Evolutionary conservation across 2,329 filamentous ascomycete species (phyloP).

Genomic region (Shiraia bambusicola): DNA sequence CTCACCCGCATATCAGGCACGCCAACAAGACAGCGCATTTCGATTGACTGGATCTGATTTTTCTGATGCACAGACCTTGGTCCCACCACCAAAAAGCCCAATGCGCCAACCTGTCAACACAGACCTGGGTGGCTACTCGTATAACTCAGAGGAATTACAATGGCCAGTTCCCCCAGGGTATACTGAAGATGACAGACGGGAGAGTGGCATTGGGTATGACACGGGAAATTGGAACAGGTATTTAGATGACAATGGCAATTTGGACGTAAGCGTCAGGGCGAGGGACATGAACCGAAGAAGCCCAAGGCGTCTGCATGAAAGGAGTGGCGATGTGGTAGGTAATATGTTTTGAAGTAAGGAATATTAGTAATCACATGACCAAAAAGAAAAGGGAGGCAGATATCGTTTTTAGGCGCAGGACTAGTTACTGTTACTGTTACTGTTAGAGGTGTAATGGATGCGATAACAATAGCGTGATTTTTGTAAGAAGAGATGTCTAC

Average conservation of each 20-base stretch:
- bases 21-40: conserved; percentile 2
- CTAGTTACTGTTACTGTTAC: too few species aligned
- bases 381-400: too few species aligned
- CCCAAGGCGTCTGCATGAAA: conserved; percentile 11
- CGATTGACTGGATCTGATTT: conserved; percentile 7
- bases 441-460: too few species aligned
- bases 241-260: not conserved
- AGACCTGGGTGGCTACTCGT: conserved; percentile 18
- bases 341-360: too few species aligned
- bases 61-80: conserved; percentile 4
- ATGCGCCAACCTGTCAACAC: conserved; percentile 12
- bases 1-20: conserved; percentile 2
- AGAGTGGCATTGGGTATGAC: conserved; percentile 8
- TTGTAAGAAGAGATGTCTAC: too few species aligned
- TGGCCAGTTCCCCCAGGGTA: conserved; percentile 25
- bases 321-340: conserved; percentile 2
- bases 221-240: conserved; percentile 3
- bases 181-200: conserved; percentile 9
- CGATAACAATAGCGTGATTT: too few species aligned
- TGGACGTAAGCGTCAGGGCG: not conserved
- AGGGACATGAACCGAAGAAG: conserved; percentile 1
- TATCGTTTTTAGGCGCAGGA: too few species aligned
- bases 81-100: conserved; percentile 5
- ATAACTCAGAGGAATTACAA: conserved; percentile 15
- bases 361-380: too few species aligned